A percentile compares a stretch with the other conserved stretches of the same genome.
Evolutionary conservation across 805 yeast genomes (phyloP).

Genomic region (Myxozyma geophila): DNA sequence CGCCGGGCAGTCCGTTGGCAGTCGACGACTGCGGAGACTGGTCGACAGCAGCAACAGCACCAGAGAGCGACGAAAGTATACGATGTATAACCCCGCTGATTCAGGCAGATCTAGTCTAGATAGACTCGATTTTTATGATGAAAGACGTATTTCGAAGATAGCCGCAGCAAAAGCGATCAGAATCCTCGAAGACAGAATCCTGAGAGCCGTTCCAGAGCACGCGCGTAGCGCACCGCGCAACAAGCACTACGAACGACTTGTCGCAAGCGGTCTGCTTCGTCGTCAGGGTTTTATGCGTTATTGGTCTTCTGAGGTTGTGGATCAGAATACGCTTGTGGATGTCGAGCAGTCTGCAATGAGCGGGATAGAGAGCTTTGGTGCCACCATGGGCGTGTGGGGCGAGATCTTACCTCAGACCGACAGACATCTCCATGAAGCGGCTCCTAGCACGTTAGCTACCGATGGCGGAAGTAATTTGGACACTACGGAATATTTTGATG

Average conservation of each 20-base stretch:
- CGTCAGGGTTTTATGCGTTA: background rate
- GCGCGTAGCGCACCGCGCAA: background rate
- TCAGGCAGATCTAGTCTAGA: background rate
- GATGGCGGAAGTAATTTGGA: slow-evolving; percentile 2
- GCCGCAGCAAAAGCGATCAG: background rate
- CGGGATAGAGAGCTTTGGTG: background rate
- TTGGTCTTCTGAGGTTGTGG: background rate
- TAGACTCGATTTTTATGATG: background rate
- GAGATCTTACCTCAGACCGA: background rate
- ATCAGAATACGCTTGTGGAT: background rate
- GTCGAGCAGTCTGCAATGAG: background rate
- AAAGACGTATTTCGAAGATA: background rate
- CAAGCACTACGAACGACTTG: slow-evolving; percentile 2
- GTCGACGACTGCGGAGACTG: slow-evolving; percentile 4
- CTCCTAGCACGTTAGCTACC: background rate
- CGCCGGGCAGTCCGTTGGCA: background rate
- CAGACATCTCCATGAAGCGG: slow-evolving; percentile 2
- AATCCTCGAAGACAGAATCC: background rate
- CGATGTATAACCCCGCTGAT: background rate
- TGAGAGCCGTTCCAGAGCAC: background rate
- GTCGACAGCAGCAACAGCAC: background rate
- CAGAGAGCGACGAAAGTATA: background rate
- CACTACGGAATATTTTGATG: background rate
- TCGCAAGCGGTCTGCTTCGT: slow-evolving; percentile 4
- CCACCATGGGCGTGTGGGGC: background rate